Percentiles rank a stretch among this genome's conserved stretches.
Evolutionary conservation across 257 asterid genomes (phyloP).

Genomic region (Solanum virginianum): DNA sequence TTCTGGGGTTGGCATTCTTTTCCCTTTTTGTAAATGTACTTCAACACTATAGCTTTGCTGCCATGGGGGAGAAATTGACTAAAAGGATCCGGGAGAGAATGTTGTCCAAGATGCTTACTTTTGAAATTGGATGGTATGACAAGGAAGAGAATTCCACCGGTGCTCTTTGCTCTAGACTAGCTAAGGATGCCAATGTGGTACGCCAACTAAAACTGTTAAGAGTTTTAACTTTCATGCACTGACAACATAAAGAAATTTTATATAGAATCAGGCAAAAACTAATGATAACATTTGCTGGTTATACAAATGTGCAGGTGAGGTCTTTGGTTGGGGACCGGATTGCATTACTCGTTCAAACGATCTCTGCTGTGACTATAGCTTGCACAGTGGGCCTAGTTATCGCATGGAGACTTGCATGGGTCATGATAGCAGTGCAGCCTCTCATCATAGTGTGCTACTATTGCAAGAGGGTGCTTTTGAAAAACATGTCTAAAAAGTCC

Average conservation of each 20-base stretch:
- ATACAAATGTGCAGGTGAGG: conserved; percentile 37
- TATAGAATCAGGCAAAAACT: too few species aligned
- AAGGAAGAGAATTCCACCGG: too few species aligned
- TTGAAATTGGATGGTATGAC: too few species aligned
- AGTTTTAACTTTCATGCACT: too few species aligned
- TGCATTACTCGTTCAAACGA: conserved; percentile 56
- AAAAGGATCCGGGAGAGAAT: too few species aligned
- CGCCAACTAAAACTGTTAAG: neutral
- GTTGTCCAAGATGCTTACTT: too few species aligned
- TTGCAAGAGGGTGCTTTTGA: conserved; percentile 46
- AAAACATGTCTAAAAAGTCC: conserved; percentile 31
- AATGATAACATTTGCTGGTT: neutral
- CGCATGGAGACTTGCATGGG: conserved; percentile 74
- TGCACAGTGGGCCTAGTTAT: conserved; percentile 44
- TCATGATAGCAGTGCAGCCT: conserved; percentile 71
- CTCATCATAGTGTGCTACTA: conserved; percentile 47
- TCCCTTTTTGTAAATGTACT: too few species aligned
- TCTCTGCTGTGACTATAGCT: conserved; percentile 57
- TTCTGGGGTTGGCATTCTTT: conserved; percentile 1
- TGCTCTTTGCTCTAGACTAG: conserved; percentile 54
- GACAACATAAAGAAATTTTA: too few species aligned
- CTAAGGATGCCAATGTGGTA: conserved; percentile 91
- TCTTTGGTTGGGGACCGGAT: conserved; percentile 83
- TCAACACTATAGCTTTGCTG: too few species aligned
- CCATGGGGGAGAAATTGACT: too few species aligned